Evolutionary conservation across 106 monocot species (phyloP), one percentile per base, ranked within the genome.

Genomic region (Agapanthus africanus): DNA sequence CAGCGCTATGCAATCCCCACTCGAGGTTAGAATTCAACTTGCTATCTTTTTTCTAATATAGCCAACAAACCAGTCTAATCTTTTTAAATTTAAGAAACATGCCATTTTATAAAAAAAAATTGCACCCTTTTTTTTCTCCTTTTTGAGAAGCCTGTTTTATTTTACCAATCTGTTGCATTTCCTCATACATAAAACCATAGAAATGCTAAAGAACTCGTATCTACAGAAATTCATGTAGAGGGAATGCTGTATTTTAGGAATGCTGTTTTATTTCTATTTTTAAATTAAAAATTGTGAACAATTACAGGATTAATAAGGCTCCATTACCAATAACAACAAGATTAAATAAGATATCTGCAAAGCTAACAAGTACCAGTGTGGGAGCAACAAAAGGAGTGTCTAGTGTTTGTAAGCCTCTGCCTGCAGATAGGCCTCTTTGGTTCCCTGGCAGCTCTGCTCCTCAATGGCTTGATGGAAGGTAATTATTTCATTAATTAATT

Each of bases 381-480:
- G 59, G 32, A 60, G 91, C 87, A 33, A 81, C 76, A 0, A 88
- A 95, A 68, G 87, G 88, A 13, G 79, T 88, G 9, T 95, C 91
- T 19, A 81, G 85, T 62, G 91, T 87, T 18, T 94, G 94, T 37
- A 76, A 91, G 62, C 94, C 94, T 31, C 87, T 94, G 47, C 87
- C 88, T 0, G 83, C 91, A 4, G 94, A 94, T 57, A 80, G 94
- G 72, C 91, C 94, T 54, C 52, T 88, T 15, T 91, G 91, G 94
- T 95, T 95, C 75, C 88, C 91, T 22, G 94, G 94, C 27, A 95
- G 88, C 70, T 85, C 88, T 15, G 87, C 94, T 51, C 91, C 94
- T 19, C 67, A 82, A 56, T 95, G 94, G 94, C 91, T 95, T 64
- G 94, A 95, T 73, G 94, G 94, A 70, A 94, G 91, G 94, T 91